phyloP scores from a whole-genome alignment of 805 yeast genomes.

The Lipomyces anomalus region DNA sequence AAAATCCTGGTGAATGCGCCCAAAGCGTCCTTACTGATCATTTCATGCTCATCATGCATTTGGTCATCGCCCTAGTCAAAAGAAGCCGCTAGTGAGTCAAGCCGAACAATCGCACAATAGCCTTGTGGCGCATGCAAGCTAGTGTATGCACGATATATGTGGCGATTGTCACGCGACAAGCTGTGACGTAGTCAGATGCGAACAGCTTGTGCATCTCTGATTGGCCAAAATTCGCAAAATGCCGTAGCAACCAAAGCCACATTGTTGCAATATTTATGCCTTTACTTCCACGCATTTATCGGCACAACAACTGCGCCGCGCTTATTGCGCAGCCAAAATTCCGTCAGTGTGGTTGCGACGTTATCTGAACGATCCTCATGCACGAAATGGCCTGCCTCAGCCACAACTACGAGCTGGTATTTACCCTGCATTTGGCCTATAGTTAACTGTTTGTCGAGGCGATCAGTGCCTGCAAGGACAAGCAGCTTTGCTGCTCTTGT shows the following conservation, averaged over 20 bases:
- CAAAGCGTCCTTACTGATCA: too few species aligned
- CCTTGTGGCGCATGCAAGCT: too few species aligned
- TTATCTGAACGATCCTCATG: constrained; percentile 84
- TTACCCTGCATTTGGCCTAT: constrained; percentile 97
- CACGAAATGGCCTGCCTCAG: constrained; percentile 83
- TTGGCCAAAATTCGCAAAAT: neutral
- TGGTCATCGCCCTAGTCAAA: too few species aligned
- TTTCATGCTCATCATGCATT: too few species aligned
- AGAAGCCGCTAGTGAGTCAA: too few species aligned
- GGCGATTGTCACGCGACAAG: too few species aligned
- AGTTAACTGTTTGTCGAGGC: constrained; percentile 75
- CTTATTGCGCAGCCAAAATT: constrained; percentile 16
- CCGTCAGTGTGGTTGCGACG: too few species aligned
- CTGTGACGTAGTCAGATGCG: too few species aligned
- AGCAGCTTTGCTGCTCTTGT: constrained; percentile 61
- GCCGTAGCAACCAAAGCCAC: neutral
- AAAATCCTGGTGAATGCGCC: too few species aligned
- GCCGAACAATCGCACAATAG: too few species aligned
- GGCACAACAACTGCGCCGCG: constrained; percentile 10
- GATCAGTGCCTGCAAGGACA: constrained; percentile 82
- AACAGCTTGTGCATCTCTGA: too few species aligned
- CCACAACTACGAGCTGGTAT: constrained; percentile 80
- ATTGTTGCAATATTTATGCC: neutral
- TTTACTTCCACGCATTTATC: neutral
- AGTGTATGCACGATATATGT: too few species aligned